A percentile compares a stretch with the other conserved stretches of the same genome.
Conservation (phyloP, 805 yeast genomes). For the Sugiyamaella smithiae region DNA sequence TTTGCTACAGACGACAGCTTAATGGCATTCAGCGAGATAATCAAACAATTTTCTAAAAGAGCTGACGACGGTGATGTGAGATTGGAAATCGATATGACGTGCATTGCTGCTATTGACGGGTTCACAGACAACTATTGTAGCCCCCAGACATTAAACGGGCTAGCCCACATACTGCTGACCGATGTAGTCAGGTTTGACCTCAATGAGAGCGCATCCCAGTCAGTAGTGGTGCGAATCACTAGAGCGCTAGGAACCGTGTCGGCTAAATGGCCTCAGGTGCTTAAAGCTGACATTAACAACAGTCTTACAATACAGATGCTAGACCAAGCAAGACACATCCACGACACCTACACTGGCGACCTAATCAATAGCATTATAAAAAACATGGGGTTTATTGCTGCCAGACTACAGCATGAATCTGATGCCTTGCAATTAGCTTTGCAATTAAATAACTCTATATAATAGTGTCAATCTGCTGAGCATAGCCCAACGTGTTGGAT, state of each 20-base stretch:
- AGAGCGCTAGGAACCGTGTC: conserved; percentile 6
- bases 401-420: neutral
- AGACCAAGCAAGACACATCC: neutral
- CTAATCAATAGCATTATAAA: neutral
- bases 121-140: neutral
- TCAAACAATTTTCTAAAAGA: neutral
- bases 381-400: neutral
- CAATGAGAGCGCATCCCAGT: neutral
- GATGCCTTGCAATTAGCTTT: neutral
- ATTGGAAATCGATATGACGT: conserved; percentile 1
- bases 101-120: conserved; percentile 3
- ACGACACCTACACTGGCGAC: neutral
- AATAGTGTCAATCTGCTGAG: conserved; percentile 89
- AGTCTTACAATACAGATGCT: neutral
- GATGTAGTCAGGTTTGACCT: neutral
- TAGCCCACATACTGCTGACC: neutral
- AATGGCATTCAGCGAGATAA: conserved; percentile 1
- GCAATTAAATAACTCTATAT: conserved; percentile 42
- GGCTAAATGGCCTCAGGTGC: neutral
- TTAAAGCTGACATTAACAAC: neutral
- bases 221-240: neutral
- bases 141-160: neutral
- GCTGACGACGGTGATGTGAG: conserved; percentile 16
- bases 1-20: neutral
- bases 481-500: conserved; percentile 76